Base-by-base conservation (phyloP, 228 moss, liverwort and hornwort genomes). In the Sphagnum fallax region DNA sequence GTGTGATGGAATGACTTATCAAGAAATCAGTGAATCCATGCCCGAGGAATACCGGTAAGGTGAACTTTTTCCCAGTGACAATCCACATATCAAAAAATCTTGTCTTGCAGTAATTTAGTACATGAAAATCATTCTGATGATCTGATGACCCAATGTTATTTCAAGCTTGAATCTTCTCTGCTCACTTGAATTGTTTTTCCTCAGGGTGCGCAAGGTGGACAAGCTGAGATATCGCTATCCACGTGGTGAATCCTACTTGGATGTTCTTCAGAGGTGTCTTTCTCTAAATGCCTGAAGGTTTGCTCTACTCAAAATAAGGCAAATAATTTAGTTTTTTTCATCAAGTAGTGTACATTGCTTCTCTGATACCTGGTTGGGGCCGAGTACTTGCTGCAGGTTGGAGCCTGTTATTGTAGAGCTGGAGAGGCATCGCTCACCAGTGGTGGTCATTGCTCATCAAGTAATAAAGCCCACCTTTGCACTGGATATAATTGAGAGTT, bases 321-420 rank as follows among this genome's bases (percentile, higher is more conserved):
- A 32, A 32, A 32, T 32, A 32, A 32, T 32, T 32, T 32, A 32
- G 32, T 32, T 32, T 32, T 32, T 32, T 2, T 32, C 32, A 2
- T 32, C 32, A 32, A 32, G 32, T 32, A 32, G 32, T 0, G 32
- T 32, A 32, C 32, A 32, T 32, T 32, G 32, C 32, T 2, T 32
- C 32, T 32, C 32, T 32, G 32, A 32, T 32, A 32, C 32, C 32
- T 1, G 55, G 12, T 12, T 55, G 55, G 2, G 55, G 55, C 9
- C 3, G 55, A 55, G 55, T 8, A 47, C 5, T 18, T 72, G 62
- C 59, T 76, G 66, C 88, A 98, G 97, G 76, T 83, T 94, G 76
- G 98, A 98, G 78, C 94, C 94, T 71, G 98, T 94, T 60, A 94
- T 98, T 72, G 88, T 98, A 76, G 98, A 98, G 81, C 86, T 98